Conservation (phyloP, 805 yeast species). For the Cyberlindnera maclurae region DNA sequence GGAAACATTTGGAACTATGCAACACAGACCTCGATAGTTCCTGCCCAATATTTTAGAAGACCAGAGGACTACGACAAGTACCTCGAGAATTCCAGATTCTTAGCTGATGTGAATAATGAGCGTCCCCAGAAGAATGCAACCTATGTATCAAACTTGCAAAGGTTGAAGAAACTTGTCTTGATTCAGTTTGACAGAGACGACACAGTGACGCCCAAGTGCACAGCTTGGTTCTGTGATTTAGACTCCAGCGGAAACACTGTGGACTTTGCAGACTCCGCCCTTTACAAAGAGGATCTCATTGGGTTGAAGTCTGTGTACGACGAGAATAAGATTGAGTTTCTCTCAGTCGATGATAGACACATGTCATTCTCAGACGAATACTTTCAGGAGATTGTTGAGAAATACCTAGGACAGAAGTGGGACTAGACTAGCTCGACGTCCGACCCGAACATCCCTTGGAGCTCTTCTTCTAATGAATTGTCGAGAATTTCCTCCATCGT, state of each 20-base stretch:
- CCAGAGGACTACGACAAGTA: slow-evolving; percentile 46
- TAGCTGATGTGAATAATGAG: slow-evolving; percentile 68
- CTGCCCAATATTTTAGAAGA: slow-evolving; percentile 76
- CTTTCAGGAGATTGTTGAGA: slow-evolving; percentile 34
- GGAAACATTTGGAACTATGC: slow-evolving; percentile 50
- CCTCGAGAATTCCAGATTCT: slow-evolving; percentile 46
- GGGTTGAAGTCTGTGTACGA: slow-evolving; percentile 48
- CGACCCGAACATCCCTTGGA: slow-evolving; percentile 16
- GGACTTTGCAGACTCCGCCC: slow-evolving; percentile 42
- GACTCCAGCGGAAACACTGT: slow-evolving; percentile 29
- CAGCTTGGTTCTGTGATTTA: slow-evolving; percentile 58
- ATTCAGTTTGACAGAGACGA: slow-evolving; percentile 53
- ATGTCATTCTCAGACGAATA: slow-evolving; percentile 56
- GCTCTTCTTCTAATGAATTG: slow-evolving; percentile 8
- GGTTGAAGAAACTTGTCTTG: slow-evolving; percentile 49
- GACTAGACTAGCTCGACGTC: slow-evolving; percentile 18
- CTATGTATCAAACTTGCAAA: slow-evolving; percentile 37
- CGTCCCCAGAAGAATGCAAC: slow-evolving; percentile 27
- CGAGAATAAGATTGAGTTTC: slow-evolving; percentile 38
- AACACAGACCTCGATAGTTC: slow-evolving; percentile 50
- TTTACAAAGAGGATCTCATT: slow-evolving; percentile 48
- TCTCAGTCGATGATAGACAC: slow-evolving; percentile 50
- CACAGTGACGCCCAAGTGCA: slow-evolving; percentile 67
- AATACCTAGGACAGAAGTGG: slow-evolving; percentile 33
- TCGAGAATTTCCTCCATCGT: slow-evolving; percentile 5